Evolutionary conservation across 1,139 yeast species (phyloP).

Genomic region (Schwanniomyces etchellsii): DNA sequence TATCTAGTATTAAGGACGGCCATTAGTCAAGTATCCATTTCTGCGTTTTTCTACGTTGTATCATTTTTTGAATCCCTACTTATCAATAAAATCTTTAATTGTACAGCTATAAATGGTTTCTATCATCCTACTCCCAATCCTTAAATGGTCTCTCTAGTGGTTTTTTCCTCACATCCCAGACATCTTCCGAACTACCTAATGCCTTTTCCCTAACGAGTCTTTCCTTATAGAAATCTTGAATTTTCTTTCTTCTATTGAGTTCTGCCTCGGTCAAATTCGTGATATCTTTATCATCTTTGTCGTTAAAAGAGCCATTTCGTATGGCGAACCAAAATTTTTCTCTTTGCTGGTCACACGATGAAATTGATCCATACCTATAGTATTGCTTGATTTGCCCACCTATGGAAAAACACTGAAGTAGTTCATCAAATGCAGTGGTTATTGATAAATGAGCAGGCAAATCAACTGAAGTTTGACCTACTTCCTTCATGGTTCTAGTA

Average conservation of each 20-base stretch:
- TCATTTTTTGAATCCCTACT: too few relatives aligned
- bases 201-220: conserved; percentile 56
- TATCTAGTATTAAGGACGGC: too few relatives aligned
- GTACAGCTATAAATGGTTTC: too few relatives aligned
- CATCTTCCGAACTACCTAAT: conserved; percentile 72
- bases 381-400: conserved; percentile 85
- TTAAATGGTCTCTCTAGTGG: conserved; percentile 22
- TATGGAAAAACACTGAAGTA: conserved; percentile 77
- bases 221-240: conserved; percentile 68
- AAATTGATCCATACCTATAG: conserved; percentile 76
- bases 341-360: conserved; percentile 63
- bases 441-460: conserved; percentile 35
- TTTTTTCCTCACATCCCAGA: conserved; percentile 59
- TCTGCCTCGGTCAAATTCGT: conserved; percentile 38
- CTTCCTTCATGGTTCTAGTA: conserved; percentile 20
- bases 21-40: too few relatives aligned
- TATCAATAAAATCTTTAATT: too few relatives aligned
- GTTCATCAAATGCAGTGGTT: conserved; percentile 79
- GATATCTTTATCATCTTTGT: conserved; percentile 13
- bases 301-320: conserved; percentile 37
- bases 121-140: too few relatives aligned
- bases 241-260: conserved; percentile 43
- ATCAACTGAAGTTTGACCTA: conserved; percentile 24
- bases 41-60: too few relatives aligned
- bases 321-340: conserved; percentile 80